Base-by-base conservation (phyloP, 2,329 filamentous ascomycete genomes). In the Blumeria hordei region DNA sequence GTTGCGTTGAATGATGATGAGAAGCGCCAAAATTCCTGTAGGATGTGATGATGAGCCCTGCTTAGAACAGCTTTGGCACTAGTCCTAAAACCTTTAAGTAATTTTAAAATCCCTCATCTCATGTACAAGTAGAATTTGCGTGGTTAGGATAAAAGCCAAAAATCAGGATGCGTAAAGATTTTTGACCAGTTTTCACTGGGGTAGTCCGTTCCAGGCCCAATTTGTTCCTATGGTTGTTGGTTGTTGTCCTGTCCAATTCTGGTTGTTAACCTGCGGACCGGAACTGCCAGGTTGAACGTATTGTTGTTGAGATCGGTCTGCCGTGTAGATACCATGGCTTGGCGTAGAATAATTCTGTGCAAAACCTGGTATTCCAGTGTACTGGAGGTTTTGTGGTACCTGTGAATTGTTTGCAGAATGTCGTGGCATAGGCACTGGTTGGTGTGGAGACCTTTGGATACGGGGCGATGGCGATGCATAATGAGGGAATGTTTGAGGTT, bases 251-350 rank as follows among this genome's bases (percentile, higher is more conserved):
- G 64, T 59, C 65, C 65, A 67, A n/a, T 60, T 62, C 52, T 64
- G 64, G 52, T 55, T 54, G 6, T 61, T 61, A 54, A 62, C 56
- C 55, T 65, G 64, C 55, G 63, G 58, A 14, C 60, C 63, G 34
- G 62, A 61, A 12, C 78, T 67, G 61, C 74, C 68, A 67, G 80
- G 72, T 62, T 82, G 78, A 77, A 87, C 75, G 69, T 82, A 83
- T 63, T 80, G 76, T 54, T 79, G 54, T 54, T 79, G 54, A 3
- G 77, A 74, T 67, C 80, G 77, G 50, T 83, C 79, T 33, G 77
- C 68, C 16, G 75, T 69, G 60, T 80, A 80, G 62, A 81, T 75
- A 54, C 71, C 72, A 61, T 78, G 76, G 7, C 72, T 70, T 32
- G 74, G 70, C n/a, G 70, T 69, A 32, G 72, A 69, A 62, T 78